Base-by-base conservation (phyloP, 1,284 basidiomycete genomes). In the Ustilago lituana region DNA sequence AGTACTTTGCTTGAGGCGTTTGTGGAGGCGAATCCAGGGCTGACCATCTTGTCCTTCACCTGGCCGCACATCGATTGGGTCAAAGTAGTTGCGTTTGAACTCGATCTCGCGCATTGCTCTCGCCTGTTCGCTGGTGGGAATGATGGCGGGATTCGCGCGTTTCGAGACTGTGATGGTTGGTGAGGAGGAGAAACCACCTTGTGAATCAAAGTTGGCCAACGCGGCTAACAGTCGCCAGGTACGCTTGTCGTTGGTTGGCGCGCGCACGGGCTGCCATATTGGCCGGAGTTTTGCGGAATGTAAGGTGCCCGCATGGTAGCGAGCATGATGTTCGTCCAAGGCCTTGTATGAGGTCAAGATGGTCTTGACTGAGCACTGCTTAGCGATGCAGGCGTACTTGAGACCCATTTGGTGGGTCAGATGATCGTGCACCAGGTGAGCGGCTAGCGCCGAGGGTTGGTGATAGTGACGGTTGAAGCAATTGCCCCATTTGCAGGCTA, bases 401-500 rank as follows among this genome's bases (percentile, higher is more conserved):
- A 59, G 39, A 9, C 65, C 65, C 33, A 52, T 29, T 26, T 62
- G 65, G 5, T 41, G 17, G 1, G 46, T 51, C 12, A 68, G 35
- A n/a, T 68, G 65, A 19, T 67, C 54, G 31, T 63, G 48, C 4
- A 68, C 54, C 12, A 68, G 7, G 27, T 63, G 65, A 19, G 39
- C 20, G 2, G 58, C 65, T 23, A 68, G 55, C 7, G 41, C 60
- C 1, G 40, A 17, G 10, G 57, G 20, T 10, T 55, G 40, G 17
- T n/a, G n/a, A n/a, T 59, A 68, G 23, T 55, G 59, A 0, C 65
- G 65, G 17, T 63, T 68, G 39, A 51, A 43, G 41, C 65, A 68
- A 8, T 12, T 36, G 37, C 39, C 51, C 65, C 65, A 68, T 14
- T 53, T 56, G 41, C 64, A 67, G 11, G 57, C 56, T 10, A 46